Evolutionary conservation across 768 basidiomycete species (phyloP).

Genomic region (Suillus placidus): DNA sequence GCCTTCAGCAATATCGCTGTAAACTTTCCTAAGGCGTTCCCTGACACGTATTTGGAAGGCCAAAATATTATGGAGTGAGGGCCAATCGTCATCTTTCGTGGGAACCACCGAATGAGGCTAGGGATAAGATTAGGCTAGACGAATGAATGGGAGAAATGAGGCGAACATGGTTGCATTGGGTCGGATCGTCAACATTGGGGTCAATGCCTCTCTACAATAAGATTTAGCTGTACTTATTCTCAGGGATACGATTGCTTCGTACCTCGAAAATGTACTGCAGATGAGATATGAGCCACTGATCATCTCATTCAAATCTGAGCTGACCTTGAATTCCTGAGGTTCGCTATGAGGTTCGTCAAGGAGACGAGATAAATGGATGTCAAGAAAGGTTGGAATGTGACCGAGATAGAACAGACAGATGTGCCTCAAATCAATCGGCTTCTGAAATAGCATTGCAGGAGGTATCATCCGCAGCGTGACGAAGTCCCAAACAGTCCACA

Average conservation of each 20-base stretch:
- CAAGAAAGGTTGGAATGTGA: constrained; percentile 91
- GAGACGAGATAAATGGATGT: constrained; percentile 82
- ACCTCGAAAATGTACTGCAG: constrained; percentile 74
- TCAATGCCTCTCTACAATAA: constrained; percentile 85
- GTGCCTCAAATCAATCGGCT: constrained; percentile 92
- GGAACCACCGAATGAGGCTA: constrained; percentile 93
- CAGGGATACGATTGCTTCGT: neutral
- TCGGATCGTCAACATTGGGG: constrained; percentile 90
- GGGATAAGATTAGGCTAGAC: constrained; percentile 7
- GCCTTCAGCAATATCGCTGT: constrained; percentile 66
- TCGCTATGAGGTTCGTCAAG: constrained; percentile 80
- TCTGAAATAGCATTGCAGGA: constrained; percentile 79
- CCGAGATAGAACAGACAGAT: constrained; percentile 97
- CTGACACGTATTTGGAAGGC: constrained; percentile 81
- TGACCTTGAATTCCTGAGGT: constrained; percentile 77
- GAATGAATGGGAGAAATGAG: neutral
- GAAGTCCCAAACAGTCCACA: constrained; percentile 92
- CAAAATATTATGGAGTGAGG: constrained; percentile 66
- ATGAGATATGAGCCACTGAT: constrained; percentile 12
- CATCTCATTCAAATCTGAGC: constrained; percentile 14
- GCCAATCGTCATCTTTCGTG: constrained; percentile 82
- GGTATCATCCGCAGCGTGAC: constrained; percentile 88
- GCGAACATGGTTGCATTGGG: constrained; percentile 73
- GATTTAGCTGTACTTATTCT: neutral
- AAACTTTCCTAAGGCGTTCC: constrained; percentile 68